Percentiles rank a stretch among this genome's conserved stretches.
Evolutionary conservation across 352 stramenopile genomes (phyloP).

Genomic region (Albugo candida): DNA sequence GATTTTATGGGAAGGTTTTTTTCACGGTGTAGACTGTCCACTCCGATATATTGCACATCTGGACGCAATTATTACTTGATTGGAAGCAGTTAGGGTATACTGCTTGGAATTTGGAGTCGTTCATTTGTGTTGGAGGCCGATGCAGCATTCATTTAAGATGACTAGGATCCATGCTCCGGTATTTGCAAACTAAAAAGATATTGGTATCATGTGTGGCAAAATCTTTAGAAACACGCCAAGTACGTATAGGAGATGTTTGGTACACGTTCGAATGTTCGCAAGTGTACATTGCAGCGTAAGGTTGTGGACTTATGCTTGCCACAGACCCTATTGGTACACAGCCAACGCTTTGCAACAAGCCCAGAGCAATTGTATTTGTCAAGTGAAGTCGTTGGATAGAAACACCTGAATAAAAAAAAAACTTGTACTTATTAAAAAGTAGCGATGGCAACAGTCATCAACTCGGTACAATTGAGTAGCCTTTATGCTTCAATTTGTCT

Average conservation of each 20-base stretch:
- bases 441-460: slow-evolving; percentile 71
- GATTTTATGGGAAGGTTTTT: slow-evolving; percentile 66
- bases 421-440: slow-evolving; percentile 35
- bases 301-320: slow-evolving; percentile 34
- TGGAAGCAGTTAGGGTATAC: slow-evolving; percentile 65
- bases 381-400: slow-evolving; percentile 60
- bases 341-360: slow-evolving; percentile 27
- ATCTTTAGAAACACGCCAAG: slow-evolving; percentile 49
- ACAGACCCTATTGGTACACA: slow-evolving; percentile 63
- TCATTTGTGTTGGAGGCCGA: slow-evolving; percentile 55
- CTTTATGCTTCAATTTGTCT: slow-evolving; percentile 56
- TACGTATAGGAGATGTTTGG: slow-evolving; percentile 73
- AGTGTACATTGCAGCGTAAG: slow-evolving; percentile 66
- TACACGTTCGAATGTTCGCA: slow-evolving; percentile 39
- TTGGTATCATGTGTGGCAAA: slow-evolving; percentile 56
- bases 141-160: slow-evolving; percentile 52
- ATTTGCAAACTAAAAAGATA: slow-evolving; percentile 39
- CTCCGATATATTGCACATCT: slow-evolving; percentile 69
- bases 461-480: slow-evolving; percentile 41
- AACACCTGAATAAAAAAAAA: slow-evolving; percentile 36
- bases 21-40: slow-evolving; percentile 37
- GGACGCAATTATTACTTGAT: slow-evolving; percentile 47
- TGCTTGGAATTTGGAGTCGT: slow-evolving; percentile 69
- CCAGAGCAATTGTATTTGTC: slow-evolving; percentile 59
- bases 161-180: slow-evolving; percentile 54